Evolutionary conservation across 2,329 filamentous ascomycete genomes (phyloP).

Genomic region (Epichloe baconii): DNA sequence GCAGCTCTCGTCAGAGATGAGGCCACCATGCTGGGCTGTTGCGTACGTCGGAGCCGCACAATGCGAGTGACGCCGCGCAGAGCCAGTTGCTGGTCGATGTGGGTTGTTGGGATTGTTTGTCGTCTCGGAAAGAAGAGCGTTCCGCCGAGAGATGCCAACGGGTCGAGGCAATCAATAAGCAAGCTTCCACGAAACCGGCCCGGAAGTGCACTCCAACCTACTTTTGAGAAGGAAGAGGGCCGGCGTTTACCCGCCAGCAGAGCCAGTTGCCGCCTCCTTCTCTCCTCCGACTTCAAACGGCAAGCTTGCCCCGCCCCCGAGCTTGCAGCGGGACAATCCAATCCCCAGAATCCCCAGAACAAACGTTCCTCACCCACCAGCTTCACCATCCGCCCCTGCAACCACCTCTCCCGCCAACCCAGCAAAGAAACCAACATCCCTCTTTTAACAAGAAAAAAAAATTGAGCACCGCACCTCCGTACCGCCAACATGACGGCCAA

Average conservation of each 20-base stretch:
- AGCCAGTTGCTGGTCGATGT: background rate
- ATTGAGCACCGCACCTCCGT: background rate
- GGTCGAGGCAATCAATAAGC: background rate
- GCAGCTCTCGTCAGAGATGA: constrained; percentile 5
- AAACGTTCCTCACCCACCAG: background rate
- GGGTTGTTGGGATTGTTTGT: background rate
- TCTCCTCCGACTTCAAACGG: background rate
- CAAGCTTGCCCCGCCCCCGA: background rate
- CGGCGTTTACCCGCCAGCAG: constrained; percentile 8
- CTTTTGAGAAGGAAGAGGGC: background rate
- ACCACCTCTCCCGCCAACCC: background rate
- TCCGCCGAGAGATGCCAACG: background rate
- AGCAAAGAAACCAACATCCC: background rate
- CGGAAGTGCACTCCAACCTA: background rate
- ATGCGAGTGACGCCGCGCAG: constrained; percentile 6
- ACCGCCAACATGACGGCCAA: constrained; percentile 30
- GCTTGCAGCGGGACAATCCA: background rate
- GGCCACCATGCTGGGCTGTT: constrained; percentile 5
- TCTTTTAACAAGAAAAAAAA: background rate
- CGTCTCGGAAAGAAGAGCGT: background rate
- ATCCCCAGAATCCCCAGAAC: background rate
- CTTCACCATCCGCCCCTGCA: background rate
- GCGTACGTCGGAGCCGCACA: constrained; percentile 7
- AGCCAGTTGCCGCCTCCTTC: background rate
- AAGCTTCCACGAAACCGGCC: background rate